Base-by-base conservation (phyloP, 2,329 filamentous ascomycete species). In the Epicoccum sorghinum region DNA sequence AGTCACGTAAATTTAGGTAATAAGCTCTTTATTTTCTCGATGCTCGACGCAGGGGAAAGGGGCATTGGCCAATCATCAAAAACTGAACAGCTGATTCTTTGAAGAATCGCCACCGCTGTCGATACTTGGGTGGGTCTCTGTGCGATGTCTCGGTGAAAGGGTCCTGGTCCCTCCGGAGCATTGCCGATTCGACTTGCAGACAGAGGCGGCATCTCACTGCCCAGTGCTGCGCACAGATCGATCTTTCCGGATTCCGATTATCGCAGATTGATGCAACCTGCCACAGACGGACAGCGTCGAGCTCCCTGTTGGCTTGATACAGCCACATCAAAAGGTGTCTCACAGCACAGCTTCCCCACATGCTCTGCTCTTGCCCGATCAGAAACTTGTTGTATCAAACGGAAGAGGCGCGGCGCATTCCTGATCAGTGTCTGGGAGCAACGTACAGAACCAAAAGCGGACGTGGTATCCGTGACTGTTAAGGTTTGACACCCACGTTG, bases 401-500 rank as follows among this genome's bases (percentile, higher is more conserved):
- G 48, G 36, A 42, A 43, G 35, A 44, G 56, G 51, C 47, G 46
- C 42, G 38, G 41, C 27, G 52, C 55, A 48, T 51, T 54, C 55
- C 47, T 57, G 41, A 50, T 52, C 47, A 46, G 56, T 47, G 55
- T 55, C 59, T 64, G 52, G 36, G 52, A 45, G 42, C 51, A 32
- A 58, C 41, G 47, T 40, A 47, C 33, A 43, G 47, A 42, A 40
- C 61, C 53, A 44, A 57, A 60, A 55, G 35, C 50, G 52, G 62
- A 50, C 36, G 52, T 44, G 8, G 55, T 59, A 57, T 60, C 48
- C 56, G 58, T 41, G 18, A 60, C 58, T 55, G 52, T 61, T 60
- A 55, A 60, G 59, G 58, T 62, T 47, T 59, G 54, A 61, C 57
- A 58, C 47, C 57, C 59, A 59, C 59, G 53, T 62, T 60, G 57